Percentiles rank a stretch among this genome's conserved stretches.
Evolutionary conservation across 805 yeast species (phyloP).

Genomic region (Wickerhamomyces chaumierensis): DNA sequence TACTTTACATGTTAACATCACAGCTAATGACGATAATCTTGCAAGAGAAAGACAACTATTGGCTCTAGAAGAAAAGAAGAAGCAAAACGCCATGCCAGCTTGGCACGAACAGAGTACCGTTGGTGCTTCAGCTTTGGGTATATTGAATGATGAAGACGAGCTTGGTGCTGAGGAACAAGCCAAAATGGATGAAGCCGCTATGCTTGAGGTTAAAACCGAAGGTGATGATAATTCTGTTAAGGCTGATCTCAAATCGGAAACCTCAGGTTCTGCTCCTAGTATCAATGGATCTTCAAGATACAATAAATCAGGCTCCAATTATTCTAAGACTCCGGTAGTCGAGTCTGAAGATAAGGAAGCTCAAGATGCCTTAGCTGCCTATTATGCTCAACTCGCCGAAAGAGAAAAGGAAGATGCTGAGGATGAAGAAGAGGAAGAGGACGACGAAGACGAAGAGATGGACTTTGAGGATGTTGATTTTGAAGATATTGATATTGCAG

Average conservation of each 20-base stretch:
- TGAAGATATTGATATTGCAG: conserved; percentile 22
- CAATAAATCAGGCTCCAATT: too few relatives aligned
- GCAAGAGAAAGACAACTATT: conserved; percentile 54
- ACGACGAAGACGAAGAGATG: conserved; percentile 31
- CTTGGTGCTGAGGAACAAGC: conserved; percentile 4
- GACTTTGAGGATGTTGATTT: conserved; percentile 57
- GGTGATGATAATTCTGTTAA: conserved; percentile 5
- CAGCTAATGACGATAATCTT: conserved; percentile 72
- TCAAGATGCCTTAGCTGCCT: conserved; percentile 17
- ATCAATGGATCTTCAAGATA: too few relatives aligned
- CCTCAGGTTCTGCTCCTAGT: too few relatives aligned
- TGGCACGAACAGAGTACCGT: conserved; percentile 94
- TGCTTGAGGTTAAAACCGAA: conserved; percentile 13
- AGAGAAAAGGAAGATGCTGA: conserved; percentile 18
- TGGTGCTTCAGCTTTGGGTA: conserved; percentile 54
- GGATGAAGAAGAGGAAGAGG: conserved; percentile 16
- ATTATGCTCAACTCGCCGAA: conserved; percentile 17
- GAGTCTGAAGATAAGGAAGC: conserved; percentile 12
- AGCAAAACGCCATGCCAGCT: conserved; percentile 90
- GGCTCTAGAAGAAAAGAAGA: conserved; percentile 60
- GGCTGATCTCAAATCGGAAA: too few relatives aligned
- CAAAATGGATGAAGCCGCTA: conserved; percentile 14
- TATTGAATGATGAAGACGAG: conserved; percentile 42
- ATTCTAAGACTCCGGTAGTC: conserved; percentile 13
- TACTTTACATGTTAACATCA: conserved; percentile 78